These are phyloP conservation scores for Gamarada debralockiae DNA, from an alignment of 495 filamentous ascomycete species.

Conservation along the genomic window DNA sequence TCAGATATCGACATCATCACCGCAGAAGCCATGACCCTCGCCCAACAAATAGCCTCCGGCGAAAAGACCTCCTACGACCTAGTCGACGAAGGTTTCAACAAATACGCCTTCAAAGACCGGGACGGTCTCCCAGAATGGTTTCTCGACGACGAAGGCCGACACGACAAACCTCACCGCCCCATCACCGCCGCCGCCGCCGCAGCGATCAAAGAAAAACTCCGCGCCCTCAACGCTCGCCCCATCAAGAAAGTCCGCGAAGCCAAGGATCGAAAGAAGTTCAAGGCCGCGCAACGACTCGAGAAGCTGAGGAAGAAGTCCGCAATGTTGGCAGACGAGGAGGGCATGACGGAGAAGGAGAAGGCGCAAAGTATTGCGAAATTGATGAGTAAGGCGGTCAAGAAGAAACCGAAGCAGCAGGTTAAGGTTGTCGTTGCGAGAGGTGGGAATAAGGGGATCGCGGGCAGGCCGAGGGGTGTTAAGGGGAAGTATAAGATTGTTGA, in stretches of 20 bases:
- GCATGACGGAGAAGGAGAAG: conserved; percentile 92
- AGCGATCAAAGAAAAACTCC: conserved; percentile 93
- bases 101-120: conserved; percentile 81
- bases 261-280: conserved; percentile 93
- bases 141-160: conserved; percentile 82
- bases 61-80: conserved; percentile 73
- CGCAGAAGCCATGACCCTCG: conserved; percentile 97
- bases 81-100: conserved; percentile 90
- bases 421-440: conserved; percentile 90
- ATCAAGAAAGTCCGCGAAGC: conserved; percentile 99
- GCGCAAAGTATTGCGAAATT: conserved; percentile 76
- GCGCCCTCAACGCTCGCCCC: conserved; percentile 90
- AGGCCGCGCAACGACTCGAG: conserved; percentile 84
- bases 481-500: conserved; percentile 99
- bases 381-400: conserved; percentile 77
- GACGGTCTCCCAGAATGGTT: conserved; percentile 99
- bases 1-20: conserved; percentile 97
- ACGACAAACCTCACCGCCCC: conserved; percentile 80
- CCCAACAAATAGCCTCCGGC: conserved; percentile 84
- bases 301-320: conserved; percentile 94
- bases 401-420: conserved; percentile 77
- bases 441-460: conserved; percentile 74
- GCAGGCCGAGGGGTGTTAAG: conserved; percentile 84
- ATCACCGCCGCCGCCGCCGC: conserved; percentile 84
- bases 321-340: conserved; percentile 79